These are phyloP conservation scores for Pichia sporocuriosa DNA, from an alignment of 805 yeast genomes.

Conservation along the genomic window DNA sequence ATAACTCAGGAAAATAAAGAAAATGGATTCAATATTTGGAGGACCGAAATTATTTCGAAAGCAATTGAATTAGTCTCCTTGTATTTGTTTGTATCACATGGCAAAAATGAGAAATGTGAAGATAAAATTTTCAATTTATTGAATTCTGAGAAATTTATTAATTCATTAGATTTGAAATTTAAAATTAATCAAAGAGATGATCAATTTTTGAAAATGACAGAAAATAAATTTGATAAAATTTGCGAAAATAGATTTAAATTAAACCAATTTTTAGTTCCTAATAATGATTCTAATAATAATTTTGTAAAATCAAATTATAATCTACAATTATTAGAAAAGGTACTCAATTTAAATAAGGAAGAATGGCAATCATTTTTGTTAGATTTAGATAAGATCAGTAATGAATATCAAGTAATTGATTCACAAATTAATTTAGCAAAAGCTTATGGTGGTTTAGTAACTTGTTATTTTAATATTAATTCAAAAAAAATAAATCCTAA, in stretches of 20 bases:
- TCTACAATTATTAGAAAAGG: constrained; percentile 52
- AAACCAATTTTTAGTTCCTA: constrained; percentile 44
- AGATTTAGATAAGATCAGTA: constrained; percentile 50
- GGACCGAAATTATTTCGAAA: constrained; percentile 54
- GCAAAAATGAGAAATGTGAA: constrained; percentile 37
- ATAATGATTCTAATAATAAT: constrained; percentile 29
- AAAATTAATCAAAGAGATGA: constrained; percentile 20
- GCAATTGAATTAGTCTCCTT: constrained; percentile 73
- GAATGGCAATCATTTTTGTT: constrained; percentile 44
- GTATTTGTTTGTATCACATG: constrained; percentile 46
- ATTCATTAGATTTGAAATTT: constrained; percentile 36
- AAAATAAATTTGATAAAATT: constrained; percentile 41
- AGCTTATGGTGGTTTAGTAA: constrained; percentile 71
- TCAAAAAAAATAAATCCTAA: constrained; percentile 21
- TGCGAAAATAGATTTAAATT: constrained; percentile 26
- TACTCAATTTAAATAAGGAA: constrained; percentile 35
- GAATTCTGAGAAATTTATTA: constrained; percentile 23
- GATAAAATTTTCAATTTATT: constrained; percentile 30
- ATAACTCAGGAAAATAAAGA: constrained; percentile 21
- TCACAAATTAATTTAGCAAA: constrained; percentile 66
- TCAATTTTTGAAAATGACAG: constrained; percentile 29
- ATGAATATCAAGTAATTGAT: constrained; percentile 54
- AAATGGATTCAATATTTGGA: constrained; percentile 33
- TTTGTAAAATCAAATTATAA: constrained; percentile 53
- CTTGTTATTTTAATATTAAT: constrained; percentile 51